Percentiles rank a stretch among this genome's conserved stretches.
These are phyloP conservation scores for Wickerhamiella spandovensis DNA, from an alignment of 805 yeast species.

Conservation along the genomic window DNA sequence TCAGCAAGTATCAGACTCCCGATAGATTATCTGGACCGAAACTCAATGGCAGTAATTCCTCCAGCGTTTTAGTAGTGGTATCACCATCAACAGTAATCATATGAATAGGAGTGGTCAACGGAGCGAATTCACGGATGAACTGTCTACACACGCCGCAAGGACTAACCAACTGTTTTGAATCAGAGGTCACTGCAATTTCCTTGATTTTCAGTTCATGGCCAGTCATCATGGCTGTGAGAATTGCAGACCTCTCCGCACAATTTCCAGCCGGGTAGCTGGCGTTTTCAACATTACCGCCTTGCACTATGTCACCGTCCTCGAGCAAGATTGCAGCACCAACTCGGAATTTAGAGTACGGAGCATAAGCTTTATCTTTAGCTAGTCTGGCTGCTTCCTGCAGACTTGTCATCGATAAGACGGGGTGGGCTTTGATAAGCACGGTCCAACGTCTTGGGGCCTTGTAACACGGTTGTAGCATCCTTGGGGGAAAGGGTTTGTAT, in stretches of 20 bases:
- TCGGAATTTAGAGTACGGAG: slow-evolving; percentile 64
- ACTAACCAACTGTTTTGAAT: slow-evolving; percentile 41
- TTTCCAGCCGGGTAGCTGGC: slow-evolving; percentile 75
- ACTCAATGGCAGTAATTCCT: slow-evolving; percentile 63
- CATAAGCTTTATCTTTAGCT: slow-evolving; percentile 43
- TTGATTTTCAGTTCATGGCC: slow-evolving; percentile 28
- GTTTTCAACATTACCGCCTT: slow-evolving; percentile 87
- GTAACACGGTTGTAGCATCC: neutral
- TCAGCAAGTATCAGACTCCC: neutral
- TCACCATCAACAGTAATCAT: slow-evolving; percentile 44
- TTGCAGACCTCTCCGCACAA: slow-evolving; percentile 66
- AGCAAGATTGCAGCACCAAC: slow-evolving; percentile 74
- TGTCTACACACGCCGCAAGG: slow-evolving; percentile 97
- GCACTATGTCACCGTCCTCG: slow-evolving; percentile 32
- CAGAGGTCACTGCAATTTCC: slow-evolving; percentile 59
- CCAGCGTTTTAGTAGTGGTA: slow-evolving; percentile 35
- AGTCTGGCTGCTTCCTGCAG: slow-evolving; percentile 10
- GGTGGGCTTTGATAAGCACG: too few species aligned
- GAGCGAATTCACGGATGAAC: slow-evolving; percentile 67
- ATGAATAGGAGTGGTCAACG: slow-evolving; percentile 39
- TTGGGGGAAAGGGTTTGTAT: neutral
- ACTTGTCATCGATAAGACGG: neutral
- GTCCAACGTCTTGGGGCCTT: too few species aligned
- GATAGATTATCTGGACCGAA: slow-evolving; percentile 69
- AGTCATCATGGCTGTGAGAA: slow-evolving; percentile 35